Conservation (phyloP, 1,284 basidiomycete genomes). For the Cutaneotrichosporon arboriforme region DNA sequence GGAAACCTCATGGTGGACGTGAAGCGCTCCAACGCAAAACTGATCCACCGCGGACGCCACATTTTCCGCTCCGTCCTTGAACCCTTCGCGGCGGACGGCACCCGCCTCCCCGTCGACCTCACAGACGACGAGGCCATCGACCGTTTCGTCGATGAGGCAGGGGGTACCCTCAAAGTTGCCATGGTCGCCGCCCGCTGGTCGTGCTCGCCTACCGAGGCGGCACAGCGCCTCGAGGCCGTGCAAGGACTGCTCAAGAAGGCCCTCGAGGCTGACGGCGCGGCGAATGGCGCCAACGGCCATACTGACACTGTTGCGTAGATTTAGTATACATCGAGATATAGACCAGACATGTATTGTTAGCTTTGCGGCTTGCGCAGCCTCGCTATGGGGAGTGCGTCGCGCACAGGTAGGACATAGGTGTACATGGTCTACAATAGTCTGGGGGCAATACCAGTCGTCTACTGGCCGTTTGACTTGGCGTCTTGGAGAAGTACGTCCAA, state of each 20-base stretch:
- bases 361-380: too few species aligned
- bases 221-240: constrained; percentile 4
- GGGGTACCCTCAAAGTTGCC: constrained; percentile 17
- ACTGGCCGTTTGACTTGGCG: too few species aligned
- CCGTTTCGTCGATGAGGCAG: constrained; percentile 14
- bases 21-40: constrained; percentile 12
- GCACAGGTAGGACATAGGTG: too few species aligned
- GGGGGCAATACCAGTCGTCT: too few species aligned
- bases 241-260: constrained; percentile 16
- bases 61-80: constrained; percentile 12
- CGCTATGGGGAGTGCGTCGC: too few species aligned
- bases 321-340: not conserved
- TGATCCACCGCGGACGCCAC: constrained; percentile 9
- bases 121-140: constrained; percentile 13
- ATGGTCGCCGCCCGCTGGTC: constrained; percentile 19
- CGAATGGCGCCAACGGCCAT: too few species aligned
- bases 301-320: too few species aligned
- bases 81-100: not conserved
- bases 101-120: not conserved
- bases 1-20: constrained; percentile 22
- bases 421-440: too few species aligned
- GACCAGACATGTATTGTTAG: not conserved
- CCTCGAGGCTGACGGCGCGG: not conserved
- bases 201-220: constrained; percentile 10
- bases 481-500: constrained; percentile 1